phyloP scores from a whole-genome alignment of 1,139 yeast genomes.

The Lodderomyces orthopsilosis region DNA sequence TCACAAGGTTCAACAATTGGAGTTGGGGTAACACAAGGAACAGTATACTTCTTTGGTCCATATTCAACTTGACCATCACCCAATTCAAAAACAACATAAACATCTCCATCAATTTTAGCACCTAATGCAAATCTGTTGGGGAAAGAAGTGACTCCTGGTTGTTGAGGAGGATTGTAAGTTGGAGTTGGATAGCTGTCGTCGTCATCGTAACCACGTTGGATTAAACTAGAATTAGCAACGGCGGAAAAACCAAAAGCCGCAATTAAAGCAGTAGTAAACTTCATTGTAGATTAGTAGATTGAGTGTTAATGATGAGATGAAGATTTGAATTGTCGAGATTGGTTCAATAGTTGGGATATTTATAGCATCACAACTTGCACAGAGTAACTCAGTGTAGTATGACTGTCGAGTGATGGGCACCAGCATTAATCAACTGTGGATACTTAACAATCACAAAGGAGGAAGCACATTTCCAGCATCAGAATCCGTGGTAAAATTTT shows the following conservation, averaged over 20 bases:
- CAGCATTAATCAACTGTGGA: not conserved
- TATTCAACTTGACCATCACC: slow-evolving; percentile 3
- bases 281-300: not conserved
- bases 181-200: not conserved
- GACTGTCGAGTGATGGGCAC: no score
- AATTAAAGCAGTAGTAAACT: not conserved
- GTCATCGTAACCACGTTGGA: slow-evolving; percentile 2
- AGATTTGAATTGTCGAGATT: not conserved
- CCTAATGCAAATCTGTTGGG: slow-evolving; percentile 2
- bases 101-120: slow-evolving; percentile 1
- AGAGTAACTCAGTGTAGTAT: no score
- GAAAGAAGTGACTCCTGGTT: not conserved
- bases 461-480: not conserved
- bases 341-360: not conserved
- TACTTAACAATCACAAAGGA: not conserved
- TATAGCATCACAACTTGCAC: not conserved
- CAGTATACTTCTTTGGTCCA: slow-evolving; percentile 1
- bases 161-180: not conserved
- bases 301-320: not conserved
- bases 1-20: slow-evolving; percentile 1
- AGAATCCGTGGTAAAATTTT: not conserved
- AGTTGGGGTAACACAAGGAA: slow-evolving; percentile 1
- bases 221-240: slow-evolving; percentile 1
- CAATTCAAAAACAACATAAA: slow-evolving; percentile 2
- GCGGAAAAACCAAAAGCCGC: not conserved